Conservation (phyloP, 768 basidiomycete species). For the Leucosporidium scottii region DNA sequence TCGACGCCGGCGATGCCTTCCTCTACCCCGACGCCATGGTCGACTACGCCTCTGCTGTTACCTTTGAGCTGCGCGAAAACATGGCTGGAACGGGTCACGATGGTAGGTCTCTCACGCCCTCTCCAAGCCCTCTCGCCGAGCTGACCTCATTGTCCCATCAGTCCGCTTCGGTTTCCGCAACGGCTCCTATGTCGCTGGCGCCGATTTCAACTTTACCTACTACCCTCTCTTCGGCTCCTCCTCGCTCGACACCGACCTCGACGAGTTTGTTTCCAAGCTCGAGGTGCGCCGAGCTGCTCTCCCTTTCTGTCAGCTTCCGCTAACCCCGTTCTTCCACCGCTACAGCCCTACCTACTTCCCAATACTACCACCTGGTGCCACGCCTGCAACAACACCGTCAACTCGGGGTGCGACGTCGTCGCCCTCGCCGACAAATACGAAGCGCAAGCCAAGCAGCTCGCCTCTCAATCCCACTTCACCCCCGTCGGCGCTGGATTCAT, state of each 20-base stretch:
- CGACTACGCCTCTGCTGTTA: conserved; percentile 37
- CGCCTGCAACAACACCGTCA: conserved; percentile 27
- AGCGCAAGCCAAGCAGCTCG: conserved; percentile 18
- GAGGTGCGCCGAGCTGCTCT: not conserved
- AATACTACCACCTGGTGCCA: conserved; percentile 34
- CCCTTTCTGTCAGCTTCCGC: not conserved
- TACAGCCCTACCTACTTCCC: conserved; percentile 27
- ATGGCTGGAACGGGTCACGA: conserved; percentile 4
- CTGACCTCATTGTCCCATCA: not conserved
- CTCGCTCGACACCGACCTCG: conserved; percentile 25
- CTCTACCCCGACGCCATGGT: conserved; percentile 29
- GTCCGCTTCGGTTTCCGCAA: conserved; percentile 39
- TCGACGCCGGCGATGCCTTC: conserved; percentile 34
- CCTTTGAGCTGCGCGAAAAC: conserved; percentile 33
- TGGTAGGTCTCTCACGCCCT: not conserved
- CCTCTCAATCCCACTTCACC: conserved; percentile 26
- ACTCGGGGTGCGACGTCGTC: conserved; percentile 5
- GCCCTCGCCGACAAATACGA: conserved; percentile 7
- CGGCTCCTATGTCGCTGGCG: conserved; percentile 23
- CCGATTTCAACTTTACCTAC: conserved; percentile 28
- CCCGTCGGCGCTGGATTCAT: conserved; percentile 38
- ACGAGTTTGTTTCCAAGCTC: conserved; percentile 31
- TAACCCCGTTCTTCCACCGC: not conserved
- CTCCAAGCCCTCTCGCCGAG: not conserved
- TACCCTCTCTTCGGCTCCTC: conserved; percentile 30